phyloP scores from a whole-genome alignment of 75 land plant species.

The Azolla pinnata region DNA sequence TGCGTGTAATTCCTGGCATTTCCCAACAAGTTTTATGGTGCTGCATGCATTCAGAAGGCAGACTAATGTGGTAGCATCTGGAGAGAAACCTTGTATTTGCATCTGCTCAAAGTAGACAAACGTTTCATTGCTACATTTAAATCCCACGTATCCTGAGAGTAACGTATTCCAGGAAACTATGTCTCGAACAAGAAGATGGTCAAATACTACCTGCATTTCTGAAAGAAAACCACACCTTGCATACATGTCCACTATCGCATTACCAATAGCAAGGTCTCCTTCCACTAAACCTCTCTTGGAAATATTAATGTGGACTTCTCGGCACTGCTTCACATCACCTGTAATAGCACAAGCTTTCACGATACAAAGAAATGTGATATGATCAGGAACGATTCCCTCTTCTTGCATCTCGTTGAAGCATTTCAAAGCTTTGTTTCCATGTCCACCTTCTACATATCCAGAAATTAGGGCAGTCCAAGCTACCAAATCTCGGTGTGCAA shows the following conservation, averaged over 20 bases:
- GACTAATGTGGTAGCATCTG: slow-evolving; percentile 26
- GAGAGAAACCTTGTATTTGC: slow-evolving; percentile 6
- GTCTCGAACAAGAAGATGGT: slow-evolving; percentile 12
- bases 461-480: slow-evolving; percentile 22
- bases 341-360: slow-evolving; percentile 11
- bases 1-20: slow-evolving; percentile 19
- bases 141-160: slow-evolving; percentile 16
- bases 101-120: slow-evolving; percentile 18
- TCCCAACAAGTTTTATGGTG: not conserved
- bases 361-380: slow-evolving; percentile 5
- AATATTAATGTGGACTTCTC: slow-evolving; percentile 1
- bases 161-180: slow-evolving; percentile 29
- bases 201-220: slow-evolving; percentile 8
- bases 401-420: slow-evolving; percentile 1
- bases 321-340: slow-evolving; percentile 10
- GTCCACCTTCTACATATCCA: slow-evolving; percentile 10
- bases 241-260: slow-evolving; percentile 21
- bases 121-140: not conserved
- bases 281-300: not conserved
- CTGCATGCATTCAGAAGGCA: slow-evolving; percentile 25
- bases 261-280: slow-evolving; percentile 8
- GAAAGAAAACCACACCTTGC: slow-evolving; percentile 22
- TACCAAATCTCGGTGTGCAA: slow-evolving; percentile 18
- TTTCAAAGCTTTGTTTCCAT: not conserved
- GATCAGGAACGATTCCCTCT: slow-evolving; percentile 8